Evolutionary conservation across 192 early-diverging fungal species (phyloP).

Genomic region (Backusella parvicylindrica): DNA sequence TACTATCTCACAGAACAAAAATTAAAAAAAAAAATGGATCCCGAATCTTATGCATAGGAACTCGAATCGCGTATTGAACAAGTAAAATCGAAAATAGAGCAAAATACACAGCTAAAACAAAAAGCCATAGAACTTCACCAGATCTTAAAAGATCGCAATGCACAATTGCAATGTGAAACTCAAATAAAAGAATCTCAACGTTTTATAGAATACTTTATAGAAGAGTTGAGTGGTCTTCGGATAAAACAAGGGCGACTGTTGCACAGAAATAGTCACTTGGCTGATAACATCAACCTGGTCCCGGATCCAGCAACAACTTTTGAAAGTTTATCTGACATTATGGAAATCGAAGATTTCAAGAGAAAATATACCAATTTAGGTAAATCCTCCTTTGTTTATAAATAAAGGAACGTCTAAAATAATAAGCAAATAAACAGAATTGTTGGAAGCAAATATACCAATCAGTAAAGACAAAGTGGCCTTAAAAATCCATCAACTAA

Average conservation of each 20-base stretch:
- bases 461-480: constrained; percentile 65
- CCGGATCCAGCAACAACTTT: background rate
- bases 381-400: background rate
- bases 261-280: background rate
- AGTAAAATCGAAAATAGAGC: constrained; percentile 38
- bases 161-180: constrained; percentile 74
- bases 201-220: constrained; percentile 63
- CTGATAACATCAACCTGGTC: background rate
- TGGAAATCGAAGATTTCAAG: background rate
- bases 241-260: background rate
- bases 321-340: background rate
- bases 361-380: constrained; percentile 9
- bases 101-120: constrained; percentile 33
- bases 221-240: constrained; percentile 58
- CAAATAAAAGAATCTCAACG: constrained; percentile 64
- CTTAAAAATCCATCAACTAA: constrained; percentile 79
- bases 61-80: constrained; percentile 28
- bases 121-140: constrained; percentile 54
- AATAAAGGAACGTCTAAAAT: background rate
- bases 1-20: background rate
- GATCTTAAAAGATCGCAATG: constrained; percentile 57
- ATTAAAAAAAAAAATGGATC: too few relatives aligned
- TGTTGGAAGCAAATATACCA: constrained; percentile 61
- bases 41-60: background rate
- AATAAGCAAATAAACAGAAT: constrained; percentile 33